Percentiles rank a stretch among this genome's conserved stretches.
Conservation (phyloP, 1,139 yeast genomes). For the Diutina scorzettiae region DNA sequence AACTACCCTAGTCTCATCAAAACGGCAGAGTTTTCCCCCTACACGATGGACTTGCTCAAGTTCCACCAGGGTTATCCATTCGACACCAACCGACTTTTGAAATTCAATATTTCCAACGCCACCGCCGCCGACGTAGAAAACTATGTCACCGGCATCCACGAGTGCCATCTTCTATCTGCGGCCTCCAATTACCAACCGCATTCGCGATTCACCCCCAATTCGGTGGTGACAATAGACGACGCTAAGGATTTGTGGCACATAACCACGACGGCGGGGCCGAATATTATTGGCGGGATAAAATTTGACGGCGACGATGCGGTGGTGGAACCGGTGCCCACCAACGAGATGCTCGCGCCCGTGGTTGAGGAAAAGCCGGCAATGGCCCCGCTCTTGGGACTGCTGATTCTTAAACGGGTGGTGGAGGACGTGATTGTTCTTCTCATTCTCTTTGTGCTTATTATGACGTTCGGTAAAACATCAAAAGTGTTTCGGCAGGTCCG, state of each 20-base stretch:
- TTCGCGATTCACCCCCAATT: not conserved
- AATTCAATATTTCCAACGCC: not conserved
- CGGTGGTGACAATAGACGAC: not conserved
- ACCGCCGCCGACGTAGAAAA: not conserved
- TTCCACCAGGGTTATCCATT: not conserved
- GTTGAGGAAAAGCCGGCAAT: not conserved
- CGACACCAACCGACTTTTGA: not conserved
- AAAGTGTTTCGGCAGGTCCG: conserved; percentile 6
- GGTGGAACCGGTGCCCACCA: not conserved
- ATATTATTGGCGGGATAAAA: conserved; percentile 2
- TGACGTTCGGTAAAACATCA: conserved; percentile 13
- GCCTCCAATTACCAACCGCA: conserved; percentile 3
- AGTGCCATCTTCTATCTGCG: not conserved
- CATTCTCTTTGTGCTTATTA: conserved; percentile 17
- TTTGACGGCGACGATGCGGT: not conserved
- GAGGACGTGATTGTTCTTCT: conserved; percentile 40
- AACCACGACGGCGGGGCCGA: not conserved
- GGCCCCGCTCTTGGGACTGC: not conserved
- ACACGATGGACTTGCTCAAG: conserved; percentile 11
- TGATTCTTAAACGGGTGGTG: conserved; percentile 22
- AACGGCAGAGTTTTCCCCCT: conserved; percentile 62
- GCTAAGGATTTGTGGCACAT: not conserved
- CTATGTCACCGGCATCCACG: conserved; percentile 2
- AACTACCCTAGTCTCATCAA: conserved; percentile 73
- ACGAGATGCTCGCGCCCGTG: not conserved